phyloP scores from a whole-genome alignment of 2,329 filamentous ascomycete genomes.

The Ploettnerulaceae sp. region DNA sequence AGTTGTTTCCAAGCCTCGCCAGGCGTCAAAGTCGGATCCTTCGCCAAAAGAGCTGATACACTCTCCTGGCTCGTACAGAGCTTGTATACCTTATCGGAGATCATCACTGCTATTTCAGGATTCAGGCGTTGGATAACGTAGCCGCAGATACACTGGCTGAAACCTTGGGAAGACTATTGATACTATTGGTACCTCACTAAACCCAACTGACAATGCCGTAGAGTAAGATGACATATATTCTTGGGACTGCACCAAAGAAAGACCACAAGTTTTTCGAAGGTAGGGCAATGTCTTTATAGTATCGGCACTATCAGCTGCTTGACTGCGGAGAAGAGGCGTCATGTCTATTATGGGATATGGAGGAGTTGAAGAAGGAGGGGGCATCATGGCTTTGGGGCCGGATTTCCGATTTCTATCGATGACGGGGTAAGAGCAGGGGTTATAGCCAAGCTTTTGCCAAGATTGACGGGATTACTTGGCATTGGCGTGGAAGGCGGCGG shows the following conservation, averaged over 20 bases:
- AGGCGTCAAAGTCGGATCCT: constrained; percentile 48
- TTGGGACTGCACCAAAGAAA: not conserved
- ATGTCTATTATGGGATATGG: constrained; percentile 3
- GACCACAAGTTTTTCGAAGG: no score
- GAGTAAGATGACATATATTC: not conserved
- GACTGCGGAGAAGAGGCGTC: no score
- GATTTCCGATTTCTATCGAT: constrained; percentile 5
- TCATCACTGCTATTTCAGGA: constrained; percentile 26
- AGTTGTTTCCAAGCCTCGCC: constrained; percentile 51
- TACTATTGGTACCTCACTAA: not conserved
- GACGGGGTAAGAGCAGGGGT: constrained; percentile 11
- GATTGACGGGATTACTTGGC: not conserved
- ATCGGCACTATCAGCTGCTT: no score
- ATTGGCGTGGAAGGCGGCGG: not conserved
- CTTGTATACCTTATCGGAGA: constrained; percentile 44
- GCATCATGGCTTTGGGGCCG: not conserved
- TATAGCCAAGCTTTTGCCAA: constrained; percentile 26
- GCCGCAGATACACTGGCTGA: not conserved
- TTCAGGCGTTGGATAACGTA: not conserved
- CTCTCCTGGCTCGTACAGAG: constrained; percentile 49
- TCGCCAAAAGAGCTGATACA: constrained; percentile 53
- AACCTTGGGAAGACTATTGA: not conserved
- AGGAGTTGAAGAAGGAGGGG: constrained; percentile 1
- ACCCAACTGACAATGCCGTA: no score
- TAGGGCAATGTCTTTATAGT: no score